Evolutionary conservation across 2,329 filamentous ascomycete species (phyloP), one percentile per base, ranked within the genome.

Genomic region (Monosporascus ibericus): DNA sequence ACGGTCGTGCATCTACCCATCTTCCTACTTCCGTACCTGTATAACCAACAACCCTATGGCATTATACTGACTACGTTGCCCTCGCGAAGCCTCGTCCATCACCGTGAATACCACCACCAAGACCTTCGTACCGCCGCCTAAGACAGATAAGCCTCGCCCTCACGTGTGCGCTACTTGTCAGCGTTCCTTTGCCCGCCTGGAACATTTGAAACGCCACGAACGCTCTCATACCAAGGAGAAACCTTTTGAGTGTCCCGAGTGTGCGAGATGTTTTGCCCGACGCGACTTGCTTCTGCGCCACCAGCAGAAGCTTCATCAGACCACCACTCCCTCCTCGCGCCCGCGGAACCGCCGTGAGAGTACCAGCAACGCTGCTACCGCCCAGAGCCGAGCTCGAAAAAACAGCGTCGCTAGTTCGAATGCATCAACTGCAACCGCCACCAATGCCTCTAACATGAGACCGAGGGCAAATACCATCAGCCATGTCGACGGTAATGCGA

Each of bases 251-350:
- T 99, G 94, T 65, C 90, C 90, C 27, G 90, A 97, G 70, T 99
- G 94, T 72, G 82, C 90, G 38, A 78, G 94, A 72, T 97, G 94
- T 74, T 99, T 99, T 72, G 94, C 94, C 55, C 85, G 94, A 55
- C 85, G 94, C 60, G 94, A 99, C 71, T 74, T 99, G 60, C 80
- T 99, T 51, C 76, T 99, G 60, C 85, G 94, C 54, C 94, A 99
- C 72, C 94, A 99, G 78, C 94, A 99, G 77, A 99, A 99, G 78
- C 81, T 99, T 47, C 94, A 99, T 69, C 90, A 95, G 79, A 90
- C 90, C 25, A 89, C 90, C 14, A 91, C 91, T 0, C 88, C 94
- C 6, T 91, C 91, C 6, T 87, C 91, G 46, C 84, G 92, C 55
- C 91, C 92, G 46, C 85, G 92, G 62, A 92, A 90, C 62, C 87